These are phyloP conservation scores for Boletus coccyginus DNA, from an alignment of 768 basidiomycete species.

Conservation along the genomic window DNA sequence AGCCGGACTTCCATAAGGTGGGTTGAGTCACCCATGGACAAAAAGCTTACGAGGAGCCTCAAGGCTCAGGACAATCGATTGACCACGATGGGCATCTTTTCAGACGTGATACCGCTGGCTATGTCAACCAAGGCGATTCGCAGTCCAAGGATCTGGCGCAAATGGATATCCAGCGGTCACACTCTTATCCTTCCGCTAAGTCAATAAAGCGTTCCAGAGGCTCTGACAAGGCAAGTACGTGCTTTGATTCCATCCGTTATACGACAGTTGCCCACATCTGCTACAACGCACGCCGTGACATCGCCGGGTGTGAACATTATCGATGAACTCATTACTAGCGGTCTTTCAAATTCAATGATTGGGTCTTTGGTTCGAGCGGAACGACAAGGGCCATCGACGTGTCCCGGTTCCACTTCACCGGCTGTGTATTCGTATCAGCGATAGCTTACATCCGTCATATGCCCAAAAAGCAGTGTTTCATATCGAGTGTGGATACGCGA, in stretches of 20 bases:
- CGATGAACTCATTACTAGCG: constrained; percentile 79
- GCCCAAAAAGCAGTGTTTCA: constrained; percentile 78
- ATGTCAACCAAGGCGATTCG: background rate
- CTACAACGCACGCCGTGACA: constrained; percentile 45
- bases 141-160: constrained; percentile 4
- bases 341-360: constrained; percentile 77
- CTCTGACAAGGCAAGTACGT: constrained; percentile 47
- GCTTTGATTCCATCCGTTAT: constrained; percentile 61
- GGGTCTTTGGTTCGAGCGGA: constrained; percentile 81
- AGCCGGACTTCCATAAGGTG: constrained; percentile 54
- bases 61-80: constrained; percentile 19
- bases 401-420: constrained; percentile 78
- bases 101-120: constrained; percentile 3
- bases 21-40: constrained; percentile 54
- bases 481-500: constrained; percentile 96
- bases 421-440: constrained; percentile 79
- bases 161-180: constrained; percentile 14
- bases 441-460: constrained; percentile 80
- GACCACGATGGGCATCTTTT: constrained; percentile 25
- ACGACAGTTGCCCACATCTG: constrained; percentile 32
- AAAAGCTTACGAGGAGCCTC: constrained; percentile 32
- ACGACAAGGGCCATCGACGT: constrained; percentile 80
- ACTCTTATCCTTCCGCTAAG: constrained; percentile 28
- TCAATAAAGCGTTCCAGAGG: constrained; percentile 20
- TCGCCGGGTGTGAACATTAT: constrained; percentile 66